Evolutionary conservation across 75 land plant genomes (phyloP), one percentile per base, ranked within the genome.

Genomic region (Ceratopteris richardii): DNA sequence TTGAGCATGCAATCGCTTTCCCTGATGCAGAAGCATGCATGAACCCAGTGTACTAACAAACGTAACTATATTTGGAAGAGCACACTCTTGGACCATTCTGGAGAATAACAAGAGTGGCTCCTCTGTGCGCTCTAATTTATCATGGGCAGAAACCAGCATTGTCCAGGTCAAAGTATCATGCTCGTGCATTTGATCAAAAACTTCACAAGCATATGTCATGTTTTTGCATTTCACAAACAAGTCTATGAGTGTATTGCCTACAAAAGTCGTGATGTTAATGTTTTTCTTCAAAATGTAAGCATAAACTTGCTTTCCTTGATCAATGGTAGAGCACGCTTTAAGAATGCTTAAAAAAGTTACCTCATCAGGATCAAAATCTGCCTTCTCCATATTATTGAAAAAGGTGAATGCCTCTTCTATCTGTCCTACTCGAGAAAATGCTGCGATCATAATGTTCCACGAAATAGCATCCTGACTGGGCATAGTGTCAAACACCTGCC

Each of bases 121-220:
- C 53, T 64, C 43, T 29, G 63, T 79, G 31, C 44, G 66, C 21
- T 82, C 91, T 54, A 83, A 77, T 14, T 78, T 55, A 16, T 87
- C 76, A 72, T 80, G 83, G 1, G 79, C 95, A 40, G 69, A 62
- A 22, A 86, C 75, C 70, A 89, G 69, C 31, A 88, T 78, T 66
- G 80, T 89, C 86, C 90, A 89, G 12, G 86, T 74, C 16, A 89
- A 74, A 23, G 72, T 40, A 57, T 86, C 84, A 41, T 67, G 51
- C 5, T 78, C 71, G 2, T 26, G 28, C 6, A 76, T 58, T 2
- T 54, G 61, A 46, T 60, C 51, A 47, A 88, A 88, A 24, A 77
- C 69, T 51, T 54, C 41, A 29, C 75, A 26, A 23, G 73, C 65
- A 39, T 71, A 68, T 9, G 50, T 61, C 22, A 65, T 19, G 9